A percentile compares a stretch with the other conserved stretches of the same genome.
These are phyloP conservation scores for Cicer pinnatifidum DNA, from an alignment of 306 rosid species.

Conservation along the genomic window DNA sequence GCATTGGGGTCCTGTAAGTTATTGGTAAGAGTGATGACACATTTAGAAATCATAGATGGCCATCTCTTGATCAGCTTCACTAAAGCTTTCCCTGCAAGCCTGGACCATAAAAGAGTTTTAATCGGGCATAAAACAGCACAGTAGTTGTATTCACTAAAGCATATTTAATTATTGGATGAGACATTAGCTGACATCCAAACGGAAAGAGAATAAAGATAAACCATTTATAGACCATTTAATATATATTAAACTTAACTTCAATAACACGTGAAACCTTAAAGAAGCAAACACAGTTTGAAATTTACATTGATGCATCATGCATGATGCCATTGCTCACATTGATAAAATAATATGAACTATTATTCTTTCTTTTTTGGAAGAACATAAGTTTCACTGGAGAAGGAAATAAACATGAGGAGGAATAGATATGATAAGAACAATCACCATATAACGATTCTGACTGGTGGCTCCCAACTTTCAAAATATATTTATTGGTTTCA, in stretches of 20 bases:
- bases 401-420: conserved; percentile 7
- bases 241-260: conserved; percentile 31
- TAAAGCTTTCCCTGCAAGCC: conserved; percentile 93
- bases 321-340: neutral
- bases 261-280: conserved; percentile 20
- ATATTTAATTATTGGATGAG: conserved; percentile 32
- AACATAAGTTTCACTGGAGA: conserved; percentile 14
- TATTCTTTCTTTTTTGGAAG: conserved; percentile 1
- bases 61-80: conserved; percentile 91
- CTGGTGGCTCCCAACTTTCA: conserved; percentile 25
- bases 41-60: conserved; percentile 93
- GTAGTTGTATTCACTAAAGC: conserved; percentile 22
- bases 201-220: conserved; percentile 32
- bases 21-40: conserved; percentile 75
- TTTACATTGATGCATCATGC: conserved; percentile 10
- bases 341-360: neutral
- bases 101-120: conserved; percentile 48
- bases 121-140: conserved; percentile 42
- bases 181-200: conserved; percentile 25
- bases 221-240: conserved; percentile 30
- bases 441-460: conserved; percentile 35
- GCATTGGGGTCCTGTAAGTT: conserved; percentile 68
- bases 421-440: conserved; percentile 19
- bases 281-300: conserved; percentile 37
- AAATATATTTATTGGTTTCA: conserved; percentile 8